Base-by-base conservation (phyloP, 148 eudicot species). In the Vaccinium darrowii region DNA sequence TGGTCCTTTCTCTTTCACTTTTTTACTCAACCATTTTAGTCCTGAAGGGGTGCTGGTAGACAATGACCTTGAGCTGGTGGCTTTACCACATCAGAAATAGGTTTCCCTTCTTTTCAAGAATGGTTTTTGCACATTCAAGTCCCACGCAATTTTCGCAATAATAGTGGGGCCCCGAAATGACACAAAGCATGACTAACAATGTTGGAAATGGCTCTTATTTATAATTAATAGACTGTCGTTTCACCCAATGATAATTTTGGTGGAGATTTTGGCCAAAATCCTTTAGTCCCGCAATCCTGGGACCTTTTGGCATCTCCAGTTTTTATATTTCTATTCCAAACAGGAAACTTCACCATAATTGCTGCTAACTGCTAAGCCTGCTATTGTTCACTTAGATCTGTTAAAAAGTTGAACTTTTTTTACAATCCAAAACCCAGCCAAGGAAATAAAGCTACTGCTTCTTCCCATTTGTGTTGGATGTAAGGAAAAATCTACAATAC, bases 31-130 rank as follows among this genome's bases (percentile, higher is more conserved):
- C 36, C 36, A 71, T 27, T 71, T 30, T 25, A 14, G 18, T 71
- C 16, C 5, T 18, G 25, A n/a, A 39, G 15, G 50, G 79, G 5
- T 18, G 79, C 27, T 75, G 78, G 78, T 75, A 43, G 53, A 75
- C 25, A 75, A 75, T 73, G 21, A 36, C 21, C 78, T 7, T 36
- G 76, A 43, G 78, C 78, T 72, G 76, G 43, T 63, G 65, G 65
- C 65, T 63, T 75, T 75, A 43, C 78, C 53, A 39, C 51, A 75
- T 75, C 78, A 75, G 52, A 43, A 75, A 39, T 43, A 47, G 53
- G 50, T 75, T 75, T 74, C 78, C 21, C 8, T 18, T 74, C 51
- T 16, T 39, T 47, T 43, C 51, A 19, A 39, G 51, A 23, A 75
- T 74, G 10, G 2, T 47, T 43, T 75, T 63, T 18, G 51, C 78